A percentile compares a stretch with the other conserved stretches of the same genome.
These are phyloP conservation scores for Fusarium pseudoanthophilum DNA, from an alignment of 2,329 filamentous ascomycete species.

Conservation along the genomic window DNA sequence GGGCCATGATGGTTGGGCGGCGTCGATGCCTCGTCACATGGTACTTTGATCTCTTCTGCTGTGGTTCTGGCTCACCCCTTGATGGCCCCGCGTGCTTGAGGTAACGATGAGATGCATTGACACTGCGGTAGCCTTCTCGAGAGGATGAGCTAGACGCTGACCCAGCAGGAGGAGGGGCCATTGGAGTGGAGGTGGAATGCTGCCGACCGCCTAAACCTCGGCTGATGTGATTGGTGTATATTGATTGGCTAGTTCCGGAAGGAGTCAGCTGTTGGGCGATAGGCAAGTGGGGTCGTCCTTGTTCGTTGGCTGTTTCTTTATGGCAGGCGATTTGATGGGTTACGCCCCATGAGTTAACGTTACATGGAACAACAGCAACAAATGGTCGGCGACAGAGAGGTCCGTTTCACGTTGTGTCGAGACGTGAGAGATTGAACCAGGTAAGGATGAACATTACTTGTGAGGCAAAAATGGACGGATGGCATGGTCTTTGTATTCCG, in stretches of 20 bases:
- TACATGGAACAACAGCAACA: constrained; percentile 40
- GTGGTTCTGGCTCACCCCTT: constrained; percentile 31
- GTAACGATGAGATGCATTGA: constrained; percentile 47
- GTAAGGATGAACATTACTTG: constrained; percentile 35
- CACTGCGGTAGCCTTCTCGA: constrained; percentile 30
- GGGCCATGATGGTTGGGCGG: constrained; percentile 51
- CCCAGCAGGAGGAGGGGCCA: constrained; percentile 42
- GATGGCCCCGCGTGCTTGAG: constrained; percentile 43
- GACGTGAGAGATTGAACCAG: constrained; percentile 23
- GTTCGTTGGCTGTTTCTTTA: constrained; percentile 26
- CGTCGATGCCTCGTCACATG: constrained; percentile 43
- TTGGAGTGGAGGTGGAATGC: constrained; percentile 32
- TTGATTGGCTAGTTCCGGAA: constrained; percentile 33
- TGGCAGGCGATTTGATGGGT: constrained; percentile 23
- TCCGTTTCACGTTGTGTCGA: constrained; percentile 35
- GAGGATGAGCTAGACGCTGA: constrained; percentile 41
- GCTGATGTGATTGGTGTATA: constrained; percentile 12
- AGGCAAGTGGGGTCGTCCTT: constrained; percentile 21
- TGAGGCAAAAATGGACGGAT: constrained; percentile 31
- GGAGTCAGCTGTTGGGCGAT: not conserved
- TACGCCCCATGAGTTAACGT: constrained; percentile 42
- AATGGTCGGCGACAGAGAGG: constrained; percentile 6
- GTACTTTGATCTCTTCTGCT: constrained; percentile 38
- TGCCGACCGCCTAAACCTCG: constrained; percentile 42
- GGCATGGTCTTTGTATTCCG: constrained; percentile 36